Conservation (phyloP, 1,284 basidiomycete species). For the Leccinum griseonigrum region DNA sequence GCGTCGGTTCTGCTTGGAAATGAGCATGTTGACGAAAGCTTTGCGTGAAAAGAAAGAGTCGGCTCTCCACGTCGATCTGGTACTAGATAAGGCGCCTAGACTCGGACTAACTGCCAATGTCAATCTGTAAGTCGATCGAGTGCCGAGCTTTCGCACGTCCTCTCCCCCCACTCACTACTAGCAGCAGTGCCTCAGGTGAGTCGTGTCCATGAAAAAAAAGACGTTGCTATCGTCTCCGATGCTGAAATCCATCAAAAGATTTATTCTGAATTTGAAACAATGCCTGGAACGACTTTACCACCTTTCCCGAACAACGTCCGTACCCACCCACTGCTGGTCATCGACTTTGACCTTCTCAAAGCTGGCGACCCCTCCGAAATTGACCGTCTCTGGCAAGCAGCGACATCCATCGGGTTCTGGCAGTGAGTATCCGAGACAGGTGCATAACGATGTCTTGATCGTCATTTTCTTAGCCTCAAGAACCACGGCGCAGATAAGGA, state of each 20-base stretch:
- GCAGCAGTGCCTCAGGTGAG: not conserved
- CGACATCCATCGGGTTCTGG: not conserved
- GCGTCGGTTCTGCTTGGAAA: slow-evolving; percentile 80
- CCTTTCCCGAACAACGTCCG: not conserved
- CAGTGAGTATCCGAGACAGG: not conserved
- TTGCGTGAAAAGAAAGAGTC: not conserved
- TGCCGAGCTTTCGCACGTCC: not conserved
- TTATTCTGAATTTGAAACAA: not conserved
- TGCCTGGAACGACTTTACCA: not conserved
- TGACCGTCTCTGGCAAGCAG: not conserved
- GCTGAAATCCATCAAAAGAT: not conserved
- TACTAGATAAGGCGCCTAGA: too few species aligned
- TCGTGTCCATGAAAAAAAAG: not conserved
- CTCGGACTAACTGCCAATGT: too few species aligned
- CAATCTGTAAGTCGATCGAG: not conserved
- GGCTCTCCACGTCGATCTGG: too few species aligned
- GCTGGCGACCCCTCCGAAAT: not conserved
- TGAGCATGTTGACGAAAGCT: slow-evolving; percentile 73
- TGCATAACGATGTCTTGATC: not conserved
- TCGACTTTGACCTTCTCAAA: not conserved
- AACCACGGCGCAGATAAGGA: not conserved
- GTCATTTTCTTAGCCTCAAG: not conserved
- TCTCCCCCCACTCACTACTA: not conserved
- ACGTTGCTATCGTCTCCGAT: not conserved
- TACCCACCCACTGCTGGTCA: not conserved